Evolutionary conservation across 2,329 filamentous ascomycete genomes (phyloP).

Genomic region (Paraphoma sp.): DNA sequence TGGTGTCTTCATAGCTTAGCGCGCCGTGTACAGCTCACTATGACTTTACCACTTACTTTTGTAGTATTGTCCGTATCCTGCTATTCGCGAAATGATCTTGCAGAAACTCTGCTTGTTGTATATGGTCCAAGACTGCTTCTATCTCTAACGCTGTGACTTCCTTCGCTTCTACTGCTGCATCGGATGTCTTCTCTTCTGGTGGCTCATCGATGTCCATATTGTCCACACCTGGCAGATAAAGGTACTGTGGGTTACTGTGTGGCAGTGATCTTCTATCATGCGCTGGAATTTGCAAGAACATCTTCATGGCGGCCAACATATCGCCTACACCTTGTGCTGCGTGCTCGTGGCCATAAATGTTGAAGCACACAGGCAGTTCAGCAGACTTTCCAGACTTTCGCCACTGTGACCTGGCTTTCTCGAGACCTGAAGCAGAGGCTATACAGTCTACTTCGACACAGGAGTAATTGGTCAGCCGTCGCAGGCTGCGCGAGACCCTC

Average conservation of each 20-base stretch:
- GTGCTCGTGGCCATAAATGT: slow-evolving; percentile 7
- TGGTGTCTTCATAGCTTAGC: slow-evolving; percentile 14
- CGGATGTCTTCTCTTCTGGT: background rate
- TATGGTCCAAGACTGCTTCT: background rate
- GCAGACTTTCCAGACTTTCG: background rate
- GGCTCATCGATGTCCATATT: background rate
- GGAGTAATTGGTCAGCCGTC: background rate
- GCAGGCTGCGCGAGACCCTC: background rate
- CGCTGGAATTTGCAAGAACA: slow-evolving; percentile 7
- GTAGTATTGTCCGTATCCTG: background rate
- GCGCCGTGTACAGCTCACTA: slow-evolving; percentile 3
- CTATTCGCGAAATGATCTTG: background rate
- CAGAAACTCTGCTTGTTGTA: background rate
- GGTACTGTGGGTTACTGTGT: slow-evolving; percentile 15
- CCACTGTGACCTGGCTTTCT: background rate
- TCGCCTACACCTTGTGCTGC: background rate
- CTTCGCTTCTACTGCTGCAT: background rate
- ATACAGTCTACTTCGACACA: slow-evolving; percentile 1
- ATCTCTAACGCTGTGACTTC: background rate
- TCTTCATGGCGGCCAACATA: background rate
- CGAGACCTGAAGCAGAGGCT: background rate
- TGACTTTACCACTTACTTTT: background rate
- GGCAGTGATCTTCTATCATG: background rate
- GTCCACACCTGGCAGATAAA: slow-evolving; percentile 7
- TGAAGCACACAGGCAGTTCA: background rate